Percentiles rank a stretch among this genome's conserved stretches.
Conservation (phyloP, 2,329 filamentous ascomycete species). For the Parascedosporium putredinis region DNA sequence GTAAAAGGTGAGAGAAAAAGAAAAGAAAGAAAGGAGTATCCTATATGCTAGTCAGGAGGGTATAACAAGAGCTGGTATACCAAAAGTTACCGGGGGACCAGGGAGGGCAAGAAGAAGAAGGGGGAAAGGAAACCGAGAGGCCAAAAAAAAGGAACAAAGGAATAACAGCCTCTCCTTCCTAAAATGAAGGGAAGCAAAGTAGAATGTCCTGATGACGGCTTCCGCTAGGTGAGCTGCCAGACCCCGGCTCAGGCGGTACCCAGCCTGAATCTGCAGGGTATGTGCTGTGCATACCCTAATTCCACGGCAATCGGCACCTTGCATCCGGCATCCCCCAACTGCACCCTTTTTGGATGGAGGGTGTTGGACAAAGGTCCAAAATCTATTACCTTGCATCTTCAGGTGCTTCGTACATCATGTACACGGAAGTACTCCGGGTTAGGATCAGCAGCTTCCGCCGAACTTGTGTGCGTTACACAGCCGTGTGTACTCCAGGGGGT, state of each 20-base stretch:
- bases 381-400: background rate
- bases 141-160: background rate
- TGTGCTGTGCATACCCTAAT: conserved; percentile 1
- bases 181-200: no score
- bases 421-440: background rate
- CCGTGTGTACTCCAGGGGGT: background rate
- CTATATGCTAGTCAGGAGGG: no score
- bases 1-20: no score
- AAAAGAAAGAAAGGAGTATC: no score
- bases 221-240: background rate
- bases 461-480: background rate
- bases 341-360: background rate
- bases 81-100: no score
- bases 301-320: conserved; percentile 4
- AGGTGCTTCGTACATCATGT: background rate
- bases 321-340: conserved; percentile 3
- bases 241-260: background rate
- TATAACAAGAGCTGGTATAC: background rate
- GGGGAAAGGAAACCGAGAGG: background rate
- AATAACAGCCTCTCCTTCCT: no score
- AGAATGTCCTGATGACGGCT: background rate
- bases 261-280: conserved; percentile 1
- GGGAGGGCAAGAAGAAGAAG: background rate
- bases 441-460: background rate
- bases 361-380: background rate